These are phyloP conservation scores for Pelargonium myrrhifolium DNA, from an alignment of 441 rosid species.

Conservation along the genomic window DNA sequence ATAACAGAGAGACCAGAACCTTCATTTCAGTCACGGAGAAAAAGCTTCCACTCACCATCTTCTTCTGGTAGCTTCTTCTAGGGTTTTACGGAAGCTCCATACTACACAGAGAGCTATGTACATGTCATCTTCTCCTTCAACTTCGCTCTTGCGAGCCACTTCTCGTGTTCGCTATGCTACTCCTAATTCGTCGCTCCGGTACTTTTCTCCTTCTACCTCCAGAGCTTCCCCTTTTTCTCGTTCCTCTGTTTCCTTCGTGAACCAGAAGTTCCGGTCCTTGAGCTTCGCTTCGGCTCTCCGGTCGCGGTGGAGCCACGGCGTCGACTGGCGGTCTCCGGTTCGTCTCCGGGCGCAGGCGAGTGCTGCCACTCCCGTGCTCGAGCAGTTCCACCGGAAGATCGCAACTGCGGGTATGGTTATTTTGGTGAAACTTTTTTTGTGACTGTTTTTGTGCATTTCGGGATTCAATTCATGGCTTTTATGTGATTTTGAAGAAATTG, in stretches of 20 bases:
- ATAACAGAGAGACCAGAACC: slow-evolving; percentile 3
- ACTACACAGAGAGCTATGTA: slow-evolving; percentile 20
- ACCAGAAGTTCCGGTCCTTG: slow-evolving; percentile 31
- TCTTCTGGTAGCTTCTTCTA: slow-evolving; percentile 2
- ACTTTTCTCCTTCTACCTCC: slow-evolving; percentile 21
- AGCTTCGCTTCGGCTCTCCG: slow-evolving; percentile 43
- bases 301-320: slow-evolving; percentile 49
- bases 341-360: slow-evolving; percentile 45
- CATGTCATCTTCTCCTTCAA: slow-evolving; percentile 26
- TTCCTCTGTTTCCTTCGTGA: slow-evolving; percentile 21
- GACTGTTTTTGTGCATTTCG: not conserved
- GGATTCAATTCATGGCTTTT: not conserved
- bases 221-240: slow-evolving; percentile 20
- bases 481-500: not conserved
- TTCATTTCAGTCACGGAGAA: not conserved
- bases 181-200: slow-evolving; percentile 30
- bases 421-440: not conserved
- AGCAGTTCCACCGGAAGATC: slow-evolving; percentile 38
- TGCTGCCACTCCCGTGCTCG: slow-evolving; percentile 29
- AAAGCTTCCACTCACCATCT: not conserved
- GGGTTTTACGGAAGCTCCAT: not conserved
- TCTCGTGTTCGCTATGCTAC: slow-evolving; percentile 26
- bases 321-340: slow-evolving; percentile 38
- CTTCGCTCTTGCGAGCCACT: slow-evolving; percentile 23
- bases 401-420: slow-evolving; percentile 39